A percentile compares a stretch with the other conserved stretches of the same genome.
phyloP scores from a whole-genome alignment of 768 basidiomycete genomes.

The Gloeostereum incarnatum region DNA sequence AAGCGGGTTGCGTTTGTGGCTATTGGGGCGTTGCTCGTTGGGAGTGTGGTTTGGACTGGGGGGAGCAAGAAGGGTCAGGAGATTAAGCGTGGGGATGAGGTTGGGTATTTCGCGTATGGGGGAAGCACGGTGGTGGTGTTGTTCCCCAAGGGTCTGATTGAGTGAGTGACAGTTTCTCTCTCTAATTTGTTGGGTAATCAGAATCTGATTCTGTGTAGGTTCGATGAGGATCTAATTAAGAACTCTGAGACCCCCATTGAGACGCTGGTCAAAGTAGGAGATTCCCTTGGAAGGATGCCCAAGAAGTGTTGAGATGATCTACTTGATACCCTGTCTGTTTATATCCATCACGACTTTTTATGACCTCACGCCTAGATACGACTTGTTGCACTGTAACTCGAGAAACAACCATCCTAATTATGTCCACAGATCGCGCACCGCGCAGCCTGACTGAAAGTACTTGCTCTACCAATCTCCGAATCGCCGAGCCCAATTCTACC shows the following conservation, averaged over 20 bases:
- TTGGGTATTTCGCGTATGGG: conserved; percentile 66
- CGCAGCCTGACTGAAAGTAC: too few species aligned
- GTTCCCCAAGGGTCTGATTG: conserved; percentile 42
- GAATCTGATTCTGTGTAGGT: conserved; percentile 21
- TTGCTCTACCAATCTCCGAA: too few species aligned
- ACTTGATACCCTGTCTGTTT: too few species aligned
- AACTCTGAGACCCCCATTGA: conserved; percentile 52
- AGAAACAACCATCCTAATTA: too few species aligned
- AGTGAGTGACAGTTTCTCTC: conserved; percentile 19
- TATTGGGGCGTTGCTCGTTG: conserved; percentile 77
- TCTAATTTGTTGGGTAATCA: neutral
- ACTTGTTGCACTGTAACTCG: too few species aligned
- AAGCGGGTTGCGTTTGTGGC: conserved; percentile 59
- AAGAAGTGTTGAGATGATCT: neutral
- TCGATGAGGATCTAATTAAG: conserved; percentile 51
- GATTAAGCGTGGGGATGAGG: conserved; percentile 57
- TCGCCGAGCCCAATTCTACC: too few species aligned
- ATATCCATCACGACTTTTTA: too few species aligned
- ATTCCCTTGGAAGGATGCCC: conserved; percentile 22
- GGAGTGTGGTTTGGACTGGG: conserved; percentile 59
- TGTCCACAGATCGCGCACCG: too few species aligned
- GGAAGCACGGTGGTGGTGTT: conserved; percentile 63
- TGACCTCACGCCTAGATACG: too few species aligned
- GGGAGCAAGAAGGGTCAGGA: conserved; percentile 28
- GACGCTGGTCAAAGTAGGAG: conserved; percentile 49